Evolutionary conservation across 1,139 yeast species (phyloP), one percentile per base, ranked within the genome.

Genomic region (Barnettozyma hawaiiensis): DNA sequence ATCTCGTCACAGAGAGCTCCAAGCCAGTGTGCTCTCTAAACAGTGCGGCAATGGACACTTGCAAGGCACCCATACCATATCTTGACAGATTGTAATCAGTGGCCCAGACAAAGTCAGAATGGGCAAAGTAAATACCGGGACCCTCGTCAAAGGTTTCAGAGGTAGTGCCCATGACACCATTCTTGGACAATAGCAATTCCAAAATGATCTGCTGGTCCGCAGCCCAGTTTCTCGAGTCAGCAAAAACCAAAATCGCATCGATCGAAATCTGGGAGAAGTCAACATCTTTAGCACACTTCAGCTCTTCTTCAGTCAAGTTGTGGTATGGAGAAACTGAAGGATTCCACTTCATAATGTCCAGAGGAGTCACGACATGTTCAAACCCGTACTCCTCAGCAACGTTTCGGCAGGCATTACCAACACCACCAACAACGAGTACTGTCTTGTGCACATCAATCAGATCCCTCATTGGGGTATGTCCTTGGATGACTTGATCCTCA

Each of bases 31-130:
- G 89, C 58, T 84, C 94, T 58, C 81, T 75, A 62, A 78, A 85
- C 42, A 85, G 69, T 0, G 94, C 95, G 42, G 90, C 89, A 59
- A 83, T 80, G 14, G 92, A 81, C 39, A 85, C 90, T 62, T 83
- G 94, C 53, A 85, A 70, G 3, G 95, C 95, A 50, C 95, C 95
- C 94, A 85, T 85, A 50, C 95, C 95, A 60, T 85, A 84, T 62
- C 95, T 71, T 21, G 85, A 78, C 48, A 84, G 71, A 53, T 77
- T 81, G 60, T 85, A 85, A 61, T 85, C 83, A 15, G 95, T 85
- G 12, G 95, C 87, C 95, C 95, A 85, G 46, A 85, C 85, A 57
- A 85, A 83, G 63, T 85, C 95, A 22, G 90, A 82, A 62, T 85
- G 95, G 26, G 95, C 94, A 69, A 85, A 85, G 65, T 81, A 85